phyloP scores from a whole-genome alignment of 441 rosid genomes.

The Populus hybrid region DNA sequence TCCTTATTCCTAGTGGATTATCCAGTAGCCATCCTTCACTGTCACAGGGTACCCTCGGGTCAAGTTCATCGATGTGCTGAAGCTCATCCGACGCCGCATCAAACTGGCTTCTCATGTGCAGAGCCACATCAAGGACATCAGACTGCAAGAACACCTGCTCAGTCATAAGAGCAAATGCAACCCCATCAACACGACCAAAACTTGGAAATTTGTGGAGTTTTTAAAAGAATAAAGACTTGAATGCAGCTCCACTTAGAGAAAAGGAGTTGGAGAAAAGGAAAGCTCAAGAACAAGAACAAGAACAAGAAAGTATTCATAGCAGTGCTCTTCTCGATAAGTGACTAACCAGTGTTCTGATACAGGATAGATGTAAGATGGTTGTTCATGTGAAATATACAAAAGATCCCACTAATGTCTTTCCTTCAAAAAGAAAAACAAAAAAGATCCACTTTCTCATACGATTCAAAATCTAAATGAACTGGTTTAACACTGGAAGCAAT shows the following conservation, averaged over 20 bases:
- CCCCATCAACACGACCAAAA: background rate
- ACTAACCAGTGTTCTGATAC: too few relatives aligned
- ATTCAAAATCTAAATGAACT: too few relatives aligned
- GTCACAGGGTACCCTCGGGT: constrained; percentile 34
- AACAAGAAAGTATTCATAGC: too few relatives aligned
- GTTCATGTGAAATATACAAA: too few relatives aligned
- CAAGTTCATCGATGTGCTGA: constrained; percentile 42
- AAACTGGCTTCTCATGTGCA: constrained; percentile 78
- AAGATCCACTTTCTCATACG: too few relatives aligned
- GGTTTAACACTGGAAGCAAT: too few relatives aligned
- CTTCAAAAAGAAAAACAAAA: too few relatives aligned
- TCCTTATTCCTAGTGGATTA: constrained; percentile 87
- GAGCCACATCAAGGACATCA: constrained; percentile 79
- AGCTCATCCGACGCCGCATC: constrained; percentile 48
- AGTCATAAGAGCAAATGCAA: background rate
- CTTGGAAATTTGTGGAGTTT: background rate
- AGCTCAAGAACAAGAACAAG: background rate
- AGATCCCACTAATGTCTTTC: too few relatives aligned
- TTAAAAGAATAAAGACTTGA: too few relatives aligned
- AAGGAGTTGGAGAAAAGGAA: background rate
- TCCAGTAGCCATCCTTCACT: constrained; percentile 63
- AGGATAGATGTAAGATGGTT: too few relatives aligned
- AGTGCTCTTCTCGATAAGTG: too few relatives aligned
- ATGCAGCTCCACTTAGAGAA: too few relatives aligned
- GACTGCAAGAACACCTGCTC: constrained; percentile 83